These are phyloP conservation scores for Guadua angustifolia DNA, from an alignment of 176 grass and related monocot species.

Conservation along the genomic window DNA sequence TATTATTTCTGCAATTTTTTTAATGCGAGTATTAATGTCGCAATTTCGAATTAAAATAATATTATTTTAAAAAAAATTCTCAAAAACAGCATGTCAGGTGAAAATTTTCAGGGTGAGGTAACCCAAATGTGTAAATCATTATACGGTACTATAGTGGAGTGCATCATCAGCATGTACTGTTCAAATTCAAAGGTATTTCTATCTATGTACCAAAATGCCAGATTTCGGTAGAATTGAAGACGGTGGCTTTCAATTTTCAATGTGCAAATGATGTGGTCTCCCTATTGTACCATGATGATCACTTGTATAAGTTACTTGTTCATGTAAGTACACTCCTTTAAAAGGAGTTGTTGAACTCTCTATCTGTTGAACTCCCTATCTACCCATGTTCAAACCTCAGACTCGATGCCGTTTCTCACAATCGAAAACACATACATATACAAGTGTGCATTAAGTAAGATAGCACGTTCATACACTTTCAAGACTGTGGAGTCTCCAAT, in stretches of 20 bases:
- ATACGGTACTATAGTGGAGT: not conserved
- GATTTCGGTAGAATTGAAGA: constrained; percentile 3
- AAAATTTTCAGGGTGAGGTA: not conserved
- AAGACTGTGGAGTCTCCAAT: too few species aligned
- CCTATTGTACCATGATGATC: not conserved
- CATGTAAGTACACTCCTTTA: not conserved
- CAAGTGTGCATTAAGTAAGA: too few species aligned
- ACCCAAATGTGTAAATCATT: not conserved
- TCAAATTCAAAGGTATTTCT: not conserved
- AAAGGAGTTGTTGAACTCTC: too few species aligned
- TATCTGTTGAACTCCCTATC: too few species aligned
- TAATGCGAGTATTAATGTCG: too few species aligned
- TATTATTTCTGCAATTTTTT: too few species aligned
- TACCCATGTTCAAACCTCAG: too few species aligned
- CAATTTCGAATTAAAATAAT: too few species aligned
- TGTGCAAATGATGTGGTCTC: constrained; percentile 12
- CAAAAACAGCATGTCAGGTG: not conserved
- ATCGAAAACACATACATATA: too few species aligned
- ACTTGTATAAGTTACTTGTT: not conserved
- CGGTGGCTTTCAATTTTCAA: not conserved
- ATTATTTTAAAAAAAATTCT: too few species aligned
- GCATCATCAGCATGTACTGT: not conserved
- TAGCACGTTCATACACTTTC: too few species aligned
- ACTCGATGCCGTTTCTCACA: too few species aligned
- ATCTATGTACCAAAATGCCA: not conserved